Evolutionary conservation across 192 early-diverging fungal species (phyloP), one percentile per base, ranked within the genome.

Genomic region (Coemansia interrupta): DNA sequence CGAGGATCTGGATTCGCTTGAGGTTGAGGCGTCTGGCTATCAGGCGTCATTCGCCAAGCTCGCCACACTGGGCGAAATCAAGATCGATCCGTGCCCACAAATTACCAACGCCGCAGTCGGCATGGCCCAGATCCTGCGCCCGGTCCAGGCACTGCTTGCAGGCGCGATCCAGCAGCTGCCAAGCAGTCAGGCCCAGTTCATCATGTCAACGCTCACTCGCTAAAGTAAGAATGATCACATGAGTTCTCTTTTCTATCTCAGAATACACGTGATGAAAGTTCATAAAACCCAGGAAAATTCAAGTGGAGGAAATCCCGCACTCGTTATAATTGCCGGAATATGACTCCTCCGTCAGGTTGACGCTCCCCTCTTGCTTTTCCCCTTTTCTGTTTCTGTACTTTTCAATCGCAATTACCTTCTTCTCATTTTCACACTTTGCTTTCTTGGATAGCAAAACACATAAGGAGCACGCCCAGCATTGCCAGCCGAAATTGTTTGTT

Each of bases 1-100:
- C 38, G 85, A 85, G 66, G 83, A 83, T 23, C 71, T 89, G 26
- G 81, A 85, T 52, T 77, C 82, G 30, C 72, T 86, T 2, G 93
- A 95, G 70, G 78, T 92, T 42, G 91, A 93, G 52, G 89, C 90
- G 8, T 80, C 83, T 0, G 90, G 91, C 13, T 92, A 92, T 61
- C 90, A 93, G 62, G 89, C 90, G 17, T 84, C 87, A 32, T 97
- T 89, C 78, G 78, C 92, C 4, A 83, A 86, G 41, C 76, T 96
- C 32, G 82, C 87, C 12, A 87, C 92, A 0, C 78, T 89, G 18
- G 77, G 84, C 17, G 83, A 83, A 9, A 56, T 84, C 36, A 83
- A 84, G 53, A 66, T 80, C n/a, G 87, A 91, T 55, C 83, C 84
- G n/a, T 82, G 83, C 26, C 80, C 86, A 18, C 62, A 55, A 28